A percentile compares a stretch with the other conserved stretches of the same genome.
phyloP scores from a whole-genome alignment of 2,329 filamentous ascomycete genomes.

The Epicoccum nigrum region DNA sequence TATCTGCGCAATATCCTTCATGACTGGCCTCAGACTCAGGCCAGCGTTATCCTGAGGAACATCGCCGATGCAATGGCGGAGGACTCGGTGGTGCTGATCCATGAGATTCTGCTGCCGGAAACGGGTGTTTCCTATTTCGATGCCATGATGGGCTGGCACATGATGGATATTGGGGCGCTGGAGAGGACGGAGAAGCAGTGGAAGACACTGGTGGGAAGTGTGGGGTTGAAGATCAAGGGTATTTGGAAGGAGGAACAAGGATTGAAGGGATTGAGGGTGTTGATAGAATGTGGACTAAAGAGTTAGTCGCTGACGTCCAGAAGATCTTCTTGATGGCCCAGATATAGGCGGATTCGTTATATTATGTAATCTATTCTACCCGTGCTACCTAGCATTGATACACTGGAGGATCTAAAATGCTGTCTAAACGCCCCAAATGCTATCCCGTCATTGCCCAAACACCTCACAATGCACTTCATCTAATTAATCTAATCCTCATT shows the following conservation, averaged over 20 bases:
- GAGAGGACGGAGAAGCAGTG: conserved; percentile 53
- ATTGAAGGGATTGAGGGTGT: not conserved
- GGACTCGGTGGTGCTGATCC: conserved; percentile 53
- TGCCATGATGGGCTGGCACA: conserved; percentile 49
- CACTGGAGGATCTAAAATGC: not conserved
- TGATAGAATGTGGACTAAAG: conserved; percentile 8
- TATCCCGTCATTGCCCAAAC: conserved; percentile 3
- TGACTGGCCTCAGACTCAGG: conserved; percentile 49
- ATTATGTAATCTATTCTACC: not conserved
- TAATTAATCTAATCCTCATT: conserved; percentile 16
- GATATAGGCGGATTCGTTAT: not conserved
- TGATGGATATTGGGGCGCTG: conserved; percentile 49
- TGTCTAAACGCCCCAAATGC: conserved; percentile 11
- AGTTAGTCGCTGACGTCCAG: not conserved
- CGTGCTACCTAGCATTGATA: not conserved
- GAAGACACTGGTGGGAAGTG: conserved; percentile 38
- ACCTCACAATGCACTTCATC: not conserved
- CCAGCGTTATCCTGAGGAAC: conserved; percentile 41
- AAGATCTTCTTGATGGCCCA: no score
- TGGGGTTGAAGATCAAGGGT: conserved; percentile 46
- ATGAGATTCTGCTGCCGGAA: conserved; percentile 51
- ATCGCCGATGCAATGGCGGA: conserved; percentile 37
- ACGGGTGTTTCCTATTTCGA: conserved; percentile 37
- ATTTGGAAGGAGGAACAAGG: conserved; percentile 36
- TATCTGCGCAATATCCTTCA: conserved; percentile 47